phyloP scores from a whole-genome alignment of 2,329 filamentous ascomycete species.

The Sporothrix variecibatus region DNA sequence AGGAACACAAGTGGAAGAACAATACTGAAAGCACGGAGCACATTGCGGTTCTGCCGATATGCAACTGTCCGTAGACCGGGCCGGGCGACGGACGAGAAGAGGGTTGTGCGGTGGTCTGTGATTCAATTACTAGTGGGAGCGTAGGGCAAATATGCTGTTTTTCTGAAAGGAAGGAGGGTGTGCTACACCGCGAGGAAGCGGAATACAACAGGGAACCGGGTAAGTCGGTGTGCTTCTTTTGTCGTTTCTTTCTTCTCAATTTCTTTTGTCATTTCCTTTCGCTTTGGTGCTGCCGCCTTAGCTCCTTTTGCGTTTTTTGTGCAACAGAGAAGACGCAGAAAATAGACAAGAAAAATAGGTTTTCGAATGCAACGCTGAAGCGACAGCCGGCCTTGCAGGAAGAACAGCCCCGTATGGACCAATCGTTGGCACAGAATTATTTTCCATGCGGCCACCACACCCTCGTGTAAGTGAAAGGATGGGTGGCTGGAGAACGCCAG shows the following conservation, averaged over 20 bases:
- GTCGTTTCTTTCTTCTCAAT: not conserved
- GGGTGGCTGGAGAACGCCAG: not conserved
- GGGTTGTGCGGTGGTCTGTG: not conserved
- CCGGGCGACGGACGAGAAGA: not conserved
- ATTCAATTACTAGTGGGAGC: not conserved
- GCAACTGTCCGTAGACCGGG: constrained; percentile 4
- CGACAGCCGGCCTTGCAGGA: not conserved
- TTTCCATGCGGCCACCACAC: not conserved
- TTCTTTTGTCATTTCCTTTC: not conserved
- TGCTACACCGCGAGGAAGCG: not conserved
- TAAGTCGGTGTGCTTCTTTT: not conserved
- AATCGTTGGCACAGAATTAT: not conserved
- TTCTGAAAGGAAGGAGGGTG: not conserved
- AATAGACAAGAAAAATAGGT: not conserved
- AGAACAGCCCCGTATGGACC: not conserved
- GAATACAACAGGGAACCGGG: not conserved
- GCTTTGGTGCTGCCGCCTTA: not conserved
- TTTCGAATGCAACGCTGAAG: constrained; percentile 3
- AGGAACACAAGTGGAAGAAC: not conserved
- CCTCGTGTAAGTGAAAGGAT: not conserved
- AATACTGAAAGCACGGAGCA: not conserved
- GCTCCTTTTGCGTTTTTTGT: not conserved
- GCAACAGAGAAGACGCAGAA: not conserved
- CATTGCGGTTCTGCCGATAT: not conserved
- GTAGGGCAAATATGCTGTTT: not conserved